phyloP scores from a whole-genome alignment of 2,329 filamentous ascomycete species.

The Colletotrichum theobromicola region DNA sequence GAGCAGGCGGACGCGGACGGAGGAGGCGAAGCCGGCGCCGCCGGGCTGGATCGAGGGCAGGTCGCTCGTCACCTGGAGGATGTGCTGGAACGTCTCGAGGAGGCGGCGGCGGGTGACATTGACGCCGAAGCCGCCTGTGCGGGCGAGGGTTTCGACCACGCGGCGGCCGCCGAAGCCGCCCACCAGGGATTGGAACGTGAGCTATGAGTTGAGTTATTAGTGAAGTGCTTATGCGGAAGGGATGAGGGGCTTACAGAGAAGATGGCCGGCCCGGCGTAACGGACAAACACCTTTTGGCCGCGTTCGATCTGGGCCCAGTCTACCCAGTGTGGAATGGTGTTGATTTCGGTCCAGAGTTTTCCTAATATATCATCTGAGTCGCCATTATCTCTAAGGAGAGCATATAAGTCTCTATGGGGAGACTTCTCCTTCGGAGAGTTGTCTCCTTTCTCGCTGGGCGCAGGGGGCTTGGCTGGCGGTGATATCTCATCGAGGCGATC shows the following conservation, averaged over 20 bases:
- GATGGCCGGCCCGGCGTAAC: constrained; percentile 72
- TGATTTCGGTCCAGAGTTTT: constrained; percentile 70
- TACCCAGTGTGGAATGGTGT: constrained; percentile 74
- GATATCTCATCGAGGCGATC: constrained; percentile 67
- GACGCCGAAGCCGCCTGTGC: constrained; percentile 76
- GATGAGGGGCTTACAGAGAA: constrained; percentile 50
- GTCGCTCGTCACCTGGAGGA: constrained; percentile 72
- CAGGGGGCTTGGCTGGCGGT: constrained; percentile 37
- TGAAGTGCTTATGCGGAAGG: constrained; percentile 32
- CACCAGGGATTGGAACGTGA: constrained; percentile 69
- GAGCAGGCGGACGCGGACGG: constrained; percentile 68
- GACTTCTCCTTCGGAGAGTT: constrained; percentile 33
- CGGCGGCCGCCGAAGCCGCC: constrained; percentile 76
- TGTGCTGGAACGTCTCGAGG: constrained; percentile 76
- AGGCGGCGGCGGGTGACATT: constrained; percentile 69
- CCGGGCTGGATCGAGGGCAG: constrained; percentile 70
- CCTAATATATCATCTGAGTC: constrained; percentile 57
- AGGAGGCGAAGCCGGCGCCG: constrained; percentile 66
- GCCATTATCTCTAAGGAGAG: constrained; percentile 63
- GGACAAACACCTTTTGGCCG: constrained; percentile 79
- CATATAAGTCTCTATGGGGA: constrained; percentile 64
- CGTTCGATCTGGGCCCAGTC: constrained; percentile 78
- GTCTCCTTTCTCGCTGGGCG: constrained; percentile 36
- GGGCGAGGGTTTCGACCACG: constrained; percentile 74
- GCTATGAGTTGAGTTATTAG: constrained; percentile 30